Evolutionary conservation across 352 stramenopile species (phyloP).

Genomic region (Phytophthora brassicae): DNA sequence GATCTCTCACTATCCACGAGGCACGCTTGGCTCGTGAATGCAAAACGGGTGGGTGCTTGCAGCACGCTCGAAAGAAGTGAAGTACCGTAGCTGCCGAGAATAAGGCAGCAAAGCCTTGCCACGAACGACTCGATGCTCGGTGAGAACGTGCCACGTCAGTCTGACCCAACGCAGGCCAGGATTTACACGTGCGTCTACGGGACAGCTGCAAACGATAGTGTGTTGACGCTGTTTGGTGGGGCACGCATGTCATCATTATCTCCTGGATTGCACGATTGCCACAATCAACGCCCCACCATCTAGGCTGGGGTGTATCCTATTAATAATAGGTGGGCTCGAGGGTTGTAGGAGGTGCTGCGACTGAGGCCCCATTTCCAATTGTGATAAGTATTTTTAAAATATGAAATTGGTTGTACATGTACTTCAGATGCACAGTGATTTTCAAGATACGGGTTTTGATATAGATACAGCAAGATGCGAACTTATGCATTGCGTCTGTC

Average conservation of each 20-base stretch:
- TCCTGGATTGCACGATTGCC: too few relatives aligned
- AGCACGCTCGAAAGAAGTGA: not conserved
- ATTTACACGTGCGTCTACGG: slow-evolving; percentile 15
- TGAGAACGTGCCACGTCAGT: slow-evolving; percentile 5
- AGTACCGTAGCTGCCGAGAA: slow-evolving; percentile 1
- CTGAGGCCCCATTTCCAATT: too few relatives aligned
- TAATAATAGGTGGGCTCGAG: too few relatives aligned
- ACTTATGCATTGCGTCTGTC: too few relatives aligned
- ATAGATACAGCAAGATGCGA: too few relatives aligned
- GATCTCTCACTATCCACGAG: slow-evolving; percentile 12
- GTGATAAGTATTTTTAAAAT: too few relatives aligned
- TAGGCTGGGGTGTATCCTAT: too few relatives aligned
- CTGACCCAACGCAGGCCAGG: not conserved
- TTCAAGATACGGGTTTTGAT: too few relatives aligned
- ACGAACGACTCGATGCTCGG: not conserved
- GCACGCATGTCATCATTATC: not conserved
- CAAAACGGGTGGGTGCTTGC: not conserved
- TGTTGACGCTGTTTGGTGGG: slow-evolving; percentile 11
- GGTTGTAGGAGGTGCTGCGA: too few relatives aligned
- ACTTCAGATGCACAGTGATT: too few relatives aligned
- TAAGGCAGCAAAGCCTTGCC: not conserved
- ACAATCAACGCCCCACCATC: too few relatives aligned
- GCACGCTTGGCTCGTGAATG: slow-evolving; percentile 14
- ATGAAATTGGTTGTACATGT: too few relatives aligned
- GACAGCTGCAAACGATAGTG: not conserved